Base-by-base conservation (phyloP, 2,329 filamentous ascomycete species). In the Neophaeococcomyces mojaviensis region DNA sequence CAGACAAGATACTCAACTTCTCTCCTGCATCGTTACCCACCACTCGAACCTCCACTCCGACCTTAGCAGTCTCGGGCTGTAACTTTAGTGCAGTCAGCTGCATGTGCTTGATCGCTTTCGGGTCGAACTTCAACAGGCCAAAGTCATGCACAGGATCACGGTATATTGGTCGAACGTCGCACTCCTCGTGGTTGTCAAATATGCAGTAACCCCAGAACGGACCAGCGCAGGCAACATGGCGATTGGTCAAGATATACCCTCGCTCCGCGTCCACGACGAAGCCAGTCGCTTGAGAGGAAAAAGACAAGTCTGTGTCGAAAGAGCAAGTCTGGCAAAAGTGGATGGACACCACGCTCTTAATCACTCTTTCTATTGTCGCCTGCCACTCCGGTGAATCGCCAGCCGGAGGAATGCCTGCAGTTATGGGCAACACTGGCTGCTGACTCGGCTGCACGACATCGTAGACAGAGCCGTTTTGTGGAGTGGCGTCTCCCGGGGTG, bases 81-180 rank as follows among this genome's bases (percentile, higher is more conserved):
- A 98, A 73, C 49, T 81, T 74, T 40, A 98, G 73, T 37, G 88
- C 83, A 31, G 82, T 79, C 19, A 98, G 77, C 8, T 86, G 82
- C 88, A 98, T 95, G 67, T 98, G 97, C 64, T 95, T 95, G 71
- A 98, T 94, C 7, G 84, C 84, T 61, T 88, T 88, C 32, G 92
- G 92, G 58, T 98, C 87, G 70, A 98, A 98, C 61, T 92, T 83
- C 41, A 98, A 78, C 58, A 98, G 94, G 52, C 92, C 92, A 59
- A 98, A 98, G 66, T 98, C 92, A 73, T 98, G 92, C 22, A 98
- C 90, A 13, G 92, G 94, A 61, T 98, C 92, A 60, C 92, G 88
- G 69, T 98, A 98, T 40, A 98, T 88, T 7, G 92, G 92, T 61
- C 88, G 87, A 39, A 94, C 90, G 64, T 98, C 92, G 58, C 92